phyloP scores from a whole-genome alignment of 2,329 filamentous ascomycete genomes.

The Alternaria longipes region DNA sequence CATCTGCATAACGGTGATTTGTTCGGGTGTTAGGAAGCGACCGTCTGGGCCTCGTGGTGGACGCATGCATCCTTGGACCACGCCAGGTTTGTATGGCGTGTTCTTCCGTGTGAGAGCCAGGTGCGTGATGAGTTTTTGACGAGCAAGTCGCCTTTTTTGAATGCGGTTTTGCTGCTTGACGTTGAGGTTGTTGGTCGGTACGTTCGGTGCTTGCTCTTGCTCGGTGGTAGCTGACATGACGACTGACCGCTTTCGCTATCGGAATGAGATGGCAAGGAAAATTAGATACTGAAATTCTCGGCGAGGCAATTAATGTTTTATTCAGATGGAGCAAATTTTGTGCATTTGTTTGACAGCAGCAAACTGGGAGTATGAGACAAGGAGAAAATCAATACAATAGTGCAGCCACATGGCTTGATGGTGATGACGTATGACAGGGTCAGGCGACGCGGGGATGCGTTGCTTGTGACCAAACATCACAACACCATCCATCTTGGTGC shows the following conservation, averaged over 20 bases:
- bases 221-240: slow-evolving; percentile 9
- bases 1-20: background rate
- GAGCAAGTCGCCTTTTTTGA: slow-evolving; percentile 12
- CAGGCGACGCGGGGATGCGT: slow-evolving; percentile 11
- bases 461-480: slow-evolving; percentile 8
- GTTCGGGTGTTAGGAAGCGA: slow-evolving; percentile 5
- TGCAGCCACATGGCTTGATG: slow-evolving; percentile 3
- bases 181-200: slow-evolving; percentile 3
- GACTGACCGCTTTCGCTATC: background rate
- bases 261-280: background rate
- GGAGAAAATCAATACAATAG: background rate
- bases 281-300: background rate
- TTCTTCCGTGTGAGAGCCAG: background rate
- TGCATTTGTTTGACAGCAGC: background rate
- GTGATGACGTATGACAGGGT: slow-evolving; percentile 6
- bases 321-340: background rate
- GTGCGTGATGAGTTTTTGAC: background rate
- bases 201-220: slow-evolving; percentile 2
- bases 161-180: slow-evolving; percentile 13
- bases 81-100: background rate
- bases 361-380: background rate
- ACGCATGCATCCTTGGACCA: background rate
- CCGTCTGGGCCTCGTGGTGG: slow-evolving; percentile 1
- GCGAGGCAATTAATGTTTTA: too few species aligned
- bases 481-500: slow-evolving; percentile 2